Evolutionary conservation across 495 filamentous ascomycete genomes (phyloP).

Genomic region (Tricharina praecox): DNA sequence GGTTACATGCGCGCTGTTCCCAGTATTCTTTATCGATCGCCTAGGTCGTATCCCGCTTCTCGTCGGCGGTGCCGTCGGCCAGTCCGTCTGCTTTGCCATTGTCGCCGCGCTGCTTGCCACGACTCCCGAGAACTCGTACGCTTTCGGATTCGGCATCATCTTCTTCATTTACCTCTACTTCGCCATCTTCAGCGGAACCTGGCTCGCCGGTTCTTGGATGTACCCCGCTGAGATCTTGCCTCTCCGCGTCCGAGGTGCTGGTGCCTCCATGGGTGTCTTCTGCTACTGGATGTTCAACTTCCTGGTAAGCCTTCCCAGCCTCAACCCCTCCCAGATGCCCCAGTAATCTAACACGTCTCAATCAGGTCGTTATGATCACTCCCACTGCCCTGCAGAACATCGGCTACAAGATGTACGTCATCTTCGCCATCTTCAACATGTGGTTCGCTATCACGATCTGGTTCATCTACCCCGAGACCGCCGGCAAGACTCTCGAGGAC

Average conservation of each 20-base stretch:
- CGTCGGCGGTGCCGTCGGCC: conserved; percentile 48
- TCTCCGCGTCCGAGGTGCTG: conserved; percentile 47
- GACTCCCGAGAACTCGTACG: conserved; percentile 28
- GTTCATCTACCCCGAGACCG: conserved; percentile 52
- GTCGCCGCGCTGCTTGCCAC: conserved; percentile 31
- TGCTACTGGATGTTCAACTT: conserved; percentile 61
- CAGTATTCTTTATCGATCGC: conserved; percentile 51
- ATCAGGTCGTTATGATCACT: conserved; percentile 39
- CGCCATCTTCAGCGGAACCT: conserved; percentile 51
- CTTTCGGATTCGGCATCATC: conserved; percentile 45
- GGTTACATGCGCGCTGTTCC: conserved; percentile 38
- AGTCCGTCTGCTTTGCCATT: conserved; percentile 46
- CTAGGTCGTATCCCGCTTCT: conserved; percentile 53
- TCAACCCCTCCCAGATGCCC: neutral
- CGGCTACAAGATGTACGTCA: conserved; percentile 48
- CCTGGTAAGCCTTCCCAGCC: conserved; percentile 30
- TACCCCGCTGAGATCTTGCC: conserved; percentile 62
- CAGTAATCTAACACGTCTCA: conserved; percentile 28
- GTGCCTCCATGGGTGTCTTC: conserved; percentile 59
- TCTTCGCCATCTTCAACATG: conserved; percentile 47
- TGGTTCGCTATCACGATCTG: conserved; percentile 49
- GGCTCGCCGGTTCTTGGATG: conserved; percentile 55
- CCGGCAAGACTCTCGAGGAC: conserved; percentile 51
- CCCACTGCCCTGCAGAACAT: conserved; percentile 28
- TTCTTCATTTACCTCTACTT: conserved; percentile 58